Evolutionary conservation across 1,284 basidiomycete genomes (phyloP), one percentile per base, ranked within the genome.

Genomic region (Entoloma clypeatum): DNA sequence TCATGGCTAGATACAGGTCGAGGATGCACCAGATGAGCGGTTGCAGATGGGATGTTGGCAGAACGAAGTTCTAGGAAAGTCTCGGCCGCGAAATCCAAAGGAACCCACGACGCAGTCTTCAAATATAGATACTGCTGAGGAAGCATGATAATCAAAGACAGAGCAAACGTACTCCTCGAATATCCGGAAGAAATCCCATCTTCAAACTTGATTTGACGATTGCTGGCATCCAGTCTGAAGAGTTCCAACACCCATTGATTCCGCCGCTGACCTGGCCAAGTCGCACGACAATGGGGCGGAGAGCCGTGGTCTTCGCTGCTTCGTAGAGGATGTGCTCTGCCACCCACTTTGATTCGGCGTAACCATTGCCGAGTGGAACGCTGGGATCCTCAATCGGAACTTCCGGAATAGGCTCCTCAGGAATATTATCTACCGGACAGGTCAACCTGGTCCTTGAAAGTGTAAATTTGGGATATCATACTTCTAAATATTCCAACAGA

Each of bases 151-250:
- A n/a, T n/a, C n/a, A n/a, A n/a, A n/a, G n/a, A n/a, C n/a, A n/a
- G n/a, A n/a, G n/a, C n/a, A n/a, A 14, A 38, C 32, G 39, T 39
- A 44, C 43, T 16, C 43, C 43, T 43, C 39, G 6, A 69, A 56
- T 14, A 61, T 68, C 56, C 72, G 75, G 57, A 70, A 74, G 40
- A 64, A 62, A 47, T 71, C 71, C 69, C 67, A 74, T 23, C 62
- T 66, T 14, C 44, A 59, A 45, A 57, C 35, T 35, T 4, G 34
- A 34, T 10, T 24, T 60, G 13, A 73, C 58, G 3, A 74, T 54
- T 29, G 60, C 55, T 0, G 71, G 71, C 8, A 72, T 54, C 71
- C 71, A 74, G 38, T 75, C 71, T 9, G 53, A 58, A 33, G 57
- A 51, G 29, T 63, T 65, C 72, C 73, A 74, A 9, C 56, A 57